Conservation (phyloP, 2,329 filamentous ascomycete genomes). For the Claviceps citrina region DNA sequence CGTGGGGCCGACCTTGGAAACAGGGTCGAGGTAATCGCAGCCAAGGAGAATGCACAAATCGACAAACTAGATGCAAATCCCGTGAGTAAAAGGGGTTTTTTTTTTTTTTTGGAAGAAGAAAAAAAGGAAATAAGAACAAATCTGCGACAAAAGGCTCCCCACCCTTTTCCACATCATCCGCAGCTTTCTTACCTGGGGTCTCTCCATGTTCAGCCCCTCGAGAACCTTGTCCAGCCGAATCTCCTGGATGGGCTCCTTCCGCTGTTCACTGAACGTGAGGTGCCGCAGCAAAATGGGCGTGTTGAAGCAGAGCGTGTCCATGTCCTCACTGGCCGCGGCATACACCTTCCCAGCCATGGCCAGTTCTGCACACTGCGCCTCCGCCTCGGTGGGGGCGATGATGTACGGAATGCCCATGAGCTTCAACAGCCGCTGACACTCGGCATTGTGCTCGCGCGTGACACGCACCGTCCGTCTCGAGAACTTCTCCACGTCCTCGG, state of each 20-base stretch:
- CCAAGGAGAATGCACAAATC: constrained; percentile 95
- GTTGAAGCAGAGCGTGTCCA: constrained; percentile 96
- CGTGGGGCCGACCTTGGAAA: constrained; percentile 83
- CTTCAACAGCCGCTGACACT: constrained; percentile 80
- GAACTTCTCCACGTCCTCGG: constrained; percentile 96
- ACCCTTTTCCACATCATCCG: neutral
- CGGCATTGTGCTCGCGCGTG: constrained; percentile 89
- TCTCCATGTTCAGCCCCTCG: constrained; percentile 75
- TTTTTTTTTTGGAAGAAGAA: neutral
- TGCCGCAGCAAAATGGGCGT: constrained; percentile 81
- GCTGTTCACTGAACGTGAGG: constrained; percentile 90
- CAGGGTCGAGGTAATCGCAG: constrained; percentile 93
- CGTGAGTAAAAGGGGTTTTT: constrained; percentile 8
- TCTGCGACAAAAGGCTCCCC: neutral
- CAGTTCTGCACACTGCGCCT: constrained; percentile 86
- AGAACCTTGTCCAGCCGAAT: constrained; percentile 79
- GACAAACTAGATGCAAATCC: constrained; percentile 53
- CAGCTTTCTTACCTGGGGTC: constrained; percentile 51
- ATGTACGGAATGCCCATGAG: constrained; percentile 96
- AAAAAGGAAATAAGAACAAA: too few relatives aligned
- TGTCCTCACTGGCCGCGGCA: constrained; percentile 91
- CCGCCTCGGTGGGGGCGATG: constrained; percentile 87
- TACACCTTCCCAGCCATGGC: constrained; percentile 90
- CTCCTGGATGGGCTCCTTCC: constrained; percentile 95
- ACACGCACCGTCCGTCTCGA: constrained; percentile 83